A percentile compares a stretch with the other conserved stretches of the same genome.
These are phyloP conservation scores for Thielaviopsis euricoi DNA, from an alignment of 2,329 filamentous ascomycete species.

Conservation along the genomic window DNA sequence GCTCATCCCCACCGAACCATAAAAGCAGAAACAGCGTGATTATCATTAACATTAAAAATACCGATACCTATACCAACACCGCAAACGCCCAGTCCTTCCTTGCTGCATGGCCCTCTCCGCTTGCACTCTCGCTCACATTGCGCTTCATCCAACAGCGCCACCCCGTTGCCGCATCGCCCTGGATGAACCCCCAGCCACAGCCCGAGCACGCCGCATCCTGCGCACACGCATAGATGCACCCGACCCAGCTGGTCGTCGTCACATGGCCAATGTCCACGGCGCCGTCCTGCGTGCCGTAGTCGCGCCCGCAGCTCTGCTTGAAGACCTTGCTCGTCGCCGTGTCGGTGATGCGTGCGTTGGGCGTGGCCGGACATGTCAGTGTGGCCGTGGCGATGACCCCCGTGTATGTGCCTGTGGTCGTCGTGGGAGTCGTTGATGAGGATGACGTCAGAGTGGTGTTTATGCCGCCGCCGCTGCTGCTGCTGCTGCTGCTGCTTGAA, in stretches of 20 bases:
- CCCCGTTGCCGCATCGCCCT: conserved; percentile 22
- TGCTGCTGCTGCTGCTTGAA: no score
- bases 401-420: conserved; percentile 13
- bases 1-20: background rate
- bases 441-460: no score
- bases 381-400: conserved; percentile 14
- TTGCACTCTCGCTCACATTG: conserved; percentile 20
- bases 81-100: conserved; percentile 28
- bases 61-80: conserved; percentile 17
- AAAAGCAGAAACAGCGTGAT: background rate
- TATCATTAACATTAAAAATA: conserved; percentile 2
- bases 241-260: conserved; percentile 23
- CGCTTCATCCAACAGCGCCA: conserved; percentile 30
- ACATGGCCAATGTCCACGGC: conserved; percentile 22
- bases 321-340: conserved; percentile 25
- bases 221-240: conserved; percentile 29
- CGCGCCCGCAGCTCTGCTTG: conserved; percentile 28
- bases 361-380: conserved; percentile 25
- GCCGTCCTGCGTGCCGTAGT: conserved; percentile 23
- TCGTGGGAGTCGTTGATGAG: conserved; percentile 9
- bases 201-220: conserved; percentile 24
- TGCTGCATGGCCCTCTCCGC: conserved; percentile 16
- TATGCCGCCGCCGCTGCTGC: no score
- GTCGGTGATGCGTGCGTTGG: conserved; percentile 27
- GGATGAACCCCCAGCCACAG: conserved; percentile 28